Evolutionary conservation across 352 stramenopile genomes (phyloP), one percentile per base, ranked within the genome.

Genomic region (Phytophthora cryptogea): DNA sequence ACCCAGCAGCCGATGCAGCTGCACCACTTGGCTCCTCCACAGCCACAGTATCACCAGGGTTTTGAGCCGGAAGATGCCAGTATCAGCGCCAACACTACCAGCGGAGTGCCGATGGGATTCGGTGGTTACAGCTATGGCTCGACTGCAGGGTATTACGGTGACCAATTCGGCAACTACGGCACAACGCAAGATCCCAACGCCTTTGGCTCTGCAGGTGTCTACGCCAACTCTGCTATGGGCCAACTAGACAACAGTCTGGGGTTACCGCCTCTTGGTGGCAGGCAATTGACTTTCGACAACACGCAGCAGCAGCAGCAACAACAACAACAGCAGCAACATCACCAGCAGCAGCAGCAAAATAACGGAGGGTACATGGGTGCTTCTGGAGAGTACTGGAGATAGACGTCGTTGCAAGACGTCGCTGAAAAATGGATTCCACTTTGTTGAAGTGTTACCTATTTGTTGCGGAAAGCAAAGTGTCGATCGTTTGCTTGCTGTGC

Each of bases 1-100:
- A 50, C 63, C 26, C 68, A 66, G 39, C 68, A 70, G 32, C 58
- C 61, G 54, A 65, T 76, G 63, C 68, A 76, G 32, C 70, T 76
- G 63, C 67, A 76, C 16, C 54, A 65, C 41, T 62, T 76, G 17
- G 59, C 50, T 35, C 68, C 64, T 43, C 55, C 64, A 26, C 54
- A 66, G 33, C 68, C 59, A 35, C 83, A 73, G 53, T 83, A 75
- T 47, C 70, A 67, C 48, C 76, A 78, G 10, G 80, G 78, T 0
- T 89, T 91, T 51, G 82, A 91, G 43, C 76, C 78, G 7, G 82
- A 91, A 42, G 82, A 89, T 44, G 80, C 74, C 3, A 44, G 40
- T n/a, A 42, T 63, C 0, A 58, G 36, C 30, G 67, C 41, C 32
- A 50, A 37, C 16, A 74, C 69, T 41, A 50, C 66, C 14, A 51